Conservation (phyloP, 768 basidiomycete genomes). For the Megacollybia marginata region DNA sequence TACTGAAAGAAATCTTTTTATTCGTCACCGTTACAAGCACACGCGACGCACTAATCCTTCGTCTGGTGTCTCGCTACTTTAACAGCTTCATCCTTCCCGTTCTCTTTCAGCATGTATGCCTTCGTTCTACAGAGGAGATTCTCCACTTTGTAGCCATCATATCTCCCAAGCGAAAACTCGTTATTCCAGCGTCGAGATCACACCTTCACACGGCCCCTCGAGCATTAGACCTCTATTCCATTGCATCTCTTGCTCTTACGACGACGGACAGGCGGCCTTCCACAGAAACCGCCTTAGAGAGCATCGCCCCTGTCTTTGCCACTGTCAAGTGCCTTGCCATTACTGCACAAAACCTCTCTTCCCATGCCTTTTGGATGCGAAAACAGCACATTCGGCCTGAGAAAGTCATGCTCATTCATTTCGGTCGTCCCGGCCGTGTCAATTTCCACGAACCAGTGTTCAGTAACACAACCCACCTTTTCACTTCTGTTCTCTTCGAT, state of each 20-base stretch:
- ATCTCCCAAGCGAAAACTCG: constrained; percentile 19
- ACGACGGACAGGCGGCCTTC: not conserved
- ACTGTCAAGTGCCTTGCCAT: constrained; percentile 24
- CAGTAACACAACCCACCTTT: constrained; percentile 25
- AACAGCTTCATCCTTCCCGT: constrained; percentile 28
- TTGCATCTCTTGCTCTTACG: not conserved
- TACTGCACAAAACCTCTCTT: constrained; percentile 23
- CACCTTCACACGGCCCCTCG: not conserved
- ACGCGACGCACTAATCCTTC: constrained; percentile 19
- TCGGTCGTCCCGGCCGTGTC: constrained; percentile 24
- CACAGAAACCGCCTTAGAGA: not conserved
- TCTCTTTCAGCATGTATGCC: constrained; percentile 21
- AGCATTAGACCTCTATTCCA: not conserved
- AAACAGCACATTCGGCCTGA: constrained; percentile 21
- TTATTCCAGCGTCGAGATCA: not conserved
- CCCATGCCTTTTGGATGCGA: constrained; percentile 28
- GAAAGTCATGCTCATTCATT: constrained; percentile 24
- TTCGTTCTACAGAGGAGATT: constrained; percentile 21
- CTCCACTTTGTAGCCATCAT: constrained; percentile 21
- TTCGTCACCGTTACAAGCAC: constrained; percentile 17
- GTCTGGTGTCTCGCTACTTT: constrained; percentile 24
- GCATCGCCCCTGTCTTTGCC: constrained; percentile 14
- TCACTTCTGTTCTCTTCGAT: constrained; percentile 23
- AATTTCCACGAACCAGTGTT: constrained; percentile 28
- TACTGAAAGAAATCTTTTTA: constrained; percentile 25